These are phyloP conservation scores for Climacium dendroides DNA, from an alignment of 225 moss, liverwort and hornwort species.

Conservation along the genomic window DNA sequence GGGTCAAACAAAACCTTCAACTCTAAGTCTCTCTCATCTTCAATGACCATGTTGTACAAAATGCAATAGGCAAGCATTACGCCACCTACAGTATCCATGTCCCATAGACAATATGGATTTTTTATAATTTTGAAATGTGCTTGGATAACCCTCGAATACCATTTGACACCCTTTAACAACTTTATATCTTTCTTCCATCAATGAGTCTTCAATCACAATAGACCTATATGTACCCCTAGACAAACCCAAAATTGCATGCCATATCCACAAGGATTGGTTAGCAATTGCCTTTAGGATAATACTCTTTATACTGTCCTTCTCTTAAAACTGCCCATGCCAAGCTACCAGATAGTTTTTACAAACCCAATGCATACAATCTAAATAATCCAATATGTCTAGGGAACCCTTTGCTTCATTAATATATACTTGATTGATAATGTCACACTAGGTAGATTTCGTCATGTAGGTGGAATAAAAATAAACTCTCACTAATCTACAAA, in stretches of 20 bases:
- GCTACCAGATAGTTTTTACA: background rate
- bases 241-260: background rate
- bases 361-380: no score
- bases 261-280: background rate
- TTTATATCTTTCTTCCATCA: background rate
- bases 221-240: no score
- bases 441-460: rapidly evolving
- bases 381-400: no score
- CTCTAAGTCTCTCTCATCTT: no score
- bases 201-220: background rate
- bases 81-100: no score
- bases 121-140: no score
- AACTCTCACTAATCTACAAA: rapidly evolving
- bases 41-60: no score
- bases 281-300: background rate
- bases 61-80: no score
- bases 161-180: no score
- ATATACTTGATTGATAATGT: background rate
- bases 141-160: no score
- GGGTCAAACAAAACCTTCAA: no score
- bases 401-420: background rate
- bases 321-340: background rate
- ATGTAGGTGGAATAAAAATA: background rate
- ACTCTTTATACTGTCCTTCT: background rate
- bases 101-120: no score